phyloP scores from a whole-genome alignment of 805 yeast genomes.

The baker's yeast (Saccharomyces cerevisiae) region DNA sequence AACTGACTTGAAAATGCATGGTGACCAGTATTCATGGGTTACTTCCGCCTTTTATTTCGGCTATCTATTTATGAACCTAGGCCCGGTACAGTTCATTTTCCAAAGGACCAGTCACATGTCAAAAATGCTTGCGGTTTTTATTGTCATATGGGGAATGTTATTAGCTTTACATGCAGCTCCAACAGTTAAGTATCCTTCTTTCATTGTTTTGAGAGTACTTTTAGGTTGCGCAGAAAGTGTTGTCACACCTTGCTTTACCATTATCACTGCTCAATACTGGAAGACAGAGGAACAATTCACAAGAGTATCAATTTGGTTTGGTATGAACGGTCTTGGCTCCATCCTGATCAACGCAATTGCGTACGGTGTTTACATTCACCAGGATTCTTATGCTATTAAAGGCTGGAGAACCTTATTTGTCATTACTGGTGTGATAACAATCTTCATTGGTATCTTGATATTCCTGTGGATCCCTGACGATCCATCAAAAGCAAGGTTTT shows the following conservation, averaged over 20 bases:
- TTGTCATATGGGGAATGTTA: constrained; percentile 57
- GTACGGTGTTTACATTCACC: constrained; percentile 40
- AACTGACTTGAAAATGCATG: constrained; percentile 38
- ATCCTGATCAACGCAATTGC: constrained; percentile 47
- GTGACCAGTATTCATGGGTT: constrained; percentile 42
- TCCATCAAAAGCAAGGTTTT: constrained; percentile 44
- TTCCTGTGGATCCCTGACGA: constrained; percentile 46
- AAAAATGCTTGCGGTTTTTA: constrained; percentile 39
- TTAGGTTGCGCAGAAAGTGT: constrained; percentile 47
- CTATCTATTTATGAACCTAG: constrained; percentile 47
- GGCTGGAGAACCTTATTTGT: constrained; percentile 58
- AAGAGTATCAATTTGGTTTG: constrained; percentile 39
- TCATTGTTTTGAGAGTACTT: constrained; percentile 40
- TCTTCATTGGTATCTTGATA: constrained; percentile 41
- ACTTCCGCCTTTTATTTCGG: constrained; percentile 61
- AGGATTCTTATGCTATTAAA: constrained; percentile 33
- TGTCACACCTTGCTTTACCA: constrained; percentile 49
- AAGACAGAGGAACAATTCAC: constrained; percentile 38
- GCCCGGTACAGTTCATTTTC: constrained; percentile 23
- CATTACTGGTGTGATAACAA: constrained; percentile 51
- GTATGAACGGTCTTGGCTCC: constrained; percentile 40
- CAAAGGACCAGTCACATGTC: constrained; percentile 51
- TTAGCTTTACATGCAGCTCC: constrained; percentile 46
- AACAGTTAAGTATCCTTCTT: constrained; percentile 36
- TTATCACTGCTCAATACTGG: constrained; percentile 54